phyloP scores from a whole-genome alignment of 2,329 filamentous ascomycete genomes.

The Thielaviopsis euricoi region DNA sequence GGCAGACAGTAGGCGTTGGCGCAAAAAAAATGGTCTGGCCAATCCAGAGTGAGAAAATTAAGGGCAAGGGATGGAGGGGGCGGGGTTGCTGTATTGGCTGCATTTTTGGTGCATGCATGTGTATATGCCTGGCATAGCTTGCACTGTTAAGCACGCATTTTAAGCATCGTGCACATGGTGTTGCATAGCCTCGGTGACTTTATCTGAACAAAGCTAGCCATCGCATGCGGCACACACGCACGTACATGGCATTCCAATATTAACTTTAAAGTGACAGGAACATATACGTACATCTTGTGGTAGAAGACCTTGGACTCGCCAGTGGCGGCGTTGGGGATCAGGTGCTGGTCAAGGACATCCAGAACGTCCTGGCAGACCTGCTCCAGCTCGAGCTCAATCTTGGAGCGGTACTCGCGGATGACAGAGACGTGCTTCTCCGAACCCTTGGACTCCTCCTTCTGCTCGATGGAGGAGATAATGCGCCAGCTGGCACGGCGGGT shows the following conservation, averaged over 20 bases:
- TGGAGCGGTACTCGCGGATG: slow-evolving; percentile 94
- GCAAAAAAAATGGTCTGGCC: not conserved
- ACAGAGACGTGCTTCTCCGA: slow-evolving; percentile 84
- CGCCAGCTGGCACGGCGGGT: slow-evolving; percentile 97
- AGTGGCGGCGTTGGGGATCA: slow-evolving; percentile 90
- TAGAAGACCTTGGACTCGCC: slow-evolving; percentile 99
- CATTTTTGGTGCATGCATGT: not conserved
- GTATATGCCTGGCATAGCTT: not conserved
- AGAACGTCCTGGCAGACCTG: slow-evolving; percentile 97
- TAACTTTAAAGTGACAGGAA: not conserved
- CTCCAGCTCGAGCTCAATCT: slow-evolving; percentile 95
- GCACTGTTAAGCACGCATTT: not conserved
- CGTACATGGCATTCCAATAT: not conserved
- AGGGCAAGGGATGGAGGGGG: slow-evolving; percentile 5
- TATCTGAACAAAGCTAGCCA: not conserved
- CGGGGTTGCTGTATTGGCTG: not conserved
- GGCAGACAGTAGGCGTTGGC: not conserved
- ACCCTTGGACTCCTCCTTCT: slow-evolving; percentile 99
- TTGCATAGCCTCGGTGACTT: not conserved
- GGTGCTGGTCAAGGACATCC: slow-evolving; percentile 77
- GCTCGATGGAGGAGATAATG: slow-evolving; percentile 99
- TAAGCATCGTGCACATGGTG: not conserved
- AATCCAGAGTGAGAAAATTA: not conserved
- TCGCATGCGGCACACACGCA: not conserved
- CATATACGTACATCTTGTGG: slow-evolving; percentile 82